Evolutionary conservation across 2,329 filamentous ascomycete genomes (phyloP), one percentile per base, ranked within the genome.

Genomic region (Rhexocercosporidium sp.): DNA sequence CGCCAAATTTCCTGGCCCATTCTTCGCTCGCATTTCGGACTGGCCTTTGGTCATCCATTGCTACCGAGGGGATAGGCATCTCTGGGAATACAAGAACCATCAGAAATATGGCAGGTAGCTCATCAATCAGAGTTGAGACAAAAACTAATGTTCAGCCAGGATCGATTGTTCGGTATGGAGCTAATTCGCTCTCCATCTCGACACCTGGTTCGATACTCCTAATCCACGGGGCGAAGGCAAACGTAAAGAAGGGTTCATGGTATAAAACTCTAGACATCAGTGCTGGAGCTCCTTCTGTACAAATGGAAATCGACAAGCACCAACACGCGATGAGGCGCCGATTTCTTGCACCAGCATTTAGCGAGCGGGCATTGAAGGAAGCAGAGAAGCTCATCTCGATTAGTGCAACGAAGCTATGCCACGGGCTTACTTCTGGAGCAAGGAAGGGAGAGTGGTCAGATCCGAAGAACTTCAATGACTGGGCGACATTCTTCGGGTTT

Each of bases 401-500:
- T 27, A 63, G 34, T 34, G 61, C 60, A 11, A 37, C 63, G 16
- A 61, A 69, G 22, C 29, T 69, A 12, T 59, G 53, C 27, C 31
- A 34, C 6, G 47, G 60, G 2, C 54, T 71, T 8, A 37, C 49
- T 31, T 34, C 39, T 22, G 57, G 62, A n/a, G 27, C 51, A 37
- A 29, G n/a, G 18, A 64, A 71, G 14, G 59, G 66, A n/a, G 69
- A 70, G 29, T 70, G 66, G 69, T 53, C 46, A 5, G 41, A 59
- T 8, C 46, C 68, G 25, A 61, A 60, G 46, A 68, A 71, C 34
- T 75, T 80, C 70, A 73, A 66, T 18, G 70, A 76, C 57, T 80
- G 78, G 78, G 77, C 71, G 61, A 78, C 78, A 47, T 78, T 74
- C 66, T 66, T 75, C 5, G 75, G 78, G 3, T 80, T 81, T 69